phyloP scores from a whole-genome alignment of 2,329 filamentous ascomycete genomes.

The Grosmannia penicillata region DNA sequence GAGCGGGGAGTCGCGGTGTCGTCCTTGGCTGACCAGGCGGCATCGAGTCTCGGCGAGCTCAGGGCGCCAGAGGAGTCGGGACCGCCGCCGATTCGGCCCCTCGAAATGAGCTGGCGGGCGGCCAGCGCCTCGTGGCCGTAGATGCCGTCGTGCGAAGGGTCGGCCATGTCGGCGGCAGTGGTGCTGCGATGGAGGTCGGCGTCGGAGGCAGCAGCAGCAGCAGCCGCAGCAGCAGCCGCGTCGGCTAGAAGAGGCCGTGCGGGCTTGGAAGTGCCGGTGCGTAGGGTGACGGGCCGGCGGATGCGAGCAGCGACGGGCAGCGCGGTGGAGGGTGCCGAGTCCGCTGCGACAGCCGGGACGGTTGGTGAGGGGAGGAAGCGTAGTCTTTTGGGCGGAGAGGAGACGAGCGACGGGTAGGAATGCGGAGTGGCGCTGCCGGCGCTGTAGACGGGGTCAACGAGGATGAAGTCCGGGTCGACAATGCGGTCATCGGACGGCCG shows the following conservation, averaged over 20 bases:
- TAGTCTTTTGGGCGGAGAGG: slow-evolving; percentile 1
- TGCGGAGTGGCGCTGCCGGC: background rate
- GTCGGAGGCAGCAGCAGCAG: background rate
- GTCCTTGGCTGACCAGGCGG: slow-evolving; percentile 16
- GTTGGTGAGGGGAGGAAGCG: background rate
- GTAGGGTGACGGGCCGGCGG: background rate
- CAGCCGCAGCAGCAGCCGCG: background rate
- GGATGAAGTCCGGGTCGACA: too few relatives aligned
- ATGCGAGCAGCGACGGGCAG: background rate
- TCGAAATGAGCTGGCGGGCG: slow-evolving; percentile 39
- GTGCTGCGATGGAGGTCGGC: too few relatives aligned
- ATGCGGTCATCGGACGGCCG: too few relatives aligned
- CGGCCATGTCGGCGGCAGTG: slow-evolving; percentile 32
- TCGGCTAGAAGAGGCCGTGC: too few relatives aligned
- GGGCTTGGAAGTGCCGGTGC: background rate
- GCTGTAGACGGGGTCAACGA: too few relatives aligned
- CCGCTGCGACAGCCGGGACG: too few relatives aligned
- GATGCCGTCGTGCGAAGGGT: slow-evolving; percentile 26
- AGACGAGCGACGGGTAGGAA: background rate
- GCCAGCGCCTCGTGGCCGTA: slow-evolving; percentile 22
- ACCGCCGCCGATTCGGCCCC: slow-evolving; percentile 33
- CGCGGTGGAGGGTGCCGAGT: too few relatives aligned
- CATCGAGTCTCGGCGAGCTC: background rate
- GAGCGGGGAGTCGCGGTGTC: background rate
- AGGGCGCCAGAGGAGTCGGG: slow-evolving; percentile 18